Evolutionary conservation across 306 rosid species (phyloP).

Genomic region (Pterocarpus macrocarpus): DNA sequence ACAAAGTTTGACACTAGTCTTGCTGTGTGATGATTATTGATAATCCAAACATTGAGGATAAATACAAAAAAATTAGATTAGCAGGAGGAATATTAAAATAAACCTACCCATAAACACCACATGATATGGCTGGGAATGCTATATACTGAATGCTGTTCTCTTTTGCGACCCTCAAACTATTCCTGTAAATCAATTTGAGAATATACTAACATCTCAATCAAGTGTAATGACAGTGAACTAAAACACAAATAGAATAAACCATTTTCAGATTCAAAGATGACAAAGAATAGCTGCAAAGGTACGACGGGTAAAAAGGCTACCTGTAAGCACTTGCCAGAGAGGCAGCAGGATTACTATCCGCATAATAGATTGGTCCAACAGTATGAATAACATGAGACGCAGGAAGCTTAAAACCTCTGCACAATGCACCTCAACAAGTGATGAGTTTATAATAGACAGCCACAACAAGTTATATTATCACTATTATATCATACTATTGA

Average conservation of each 20-base stretch:
- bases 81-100: neutral
- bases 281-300: conserved; percentile 14
- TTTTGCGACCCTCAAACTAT: conserved; percentile 78
- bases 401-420: conserved; percentile 85
- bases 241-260: conserved; percentile 12
- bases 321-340: conserved; percentile 81
- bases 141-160: conserved; percentile 72
- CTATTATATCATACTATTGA: neutral
- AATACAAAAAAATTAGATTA: neutral
- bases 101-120: conserved; percentile 85
- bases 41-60: conserved; percentile 9
- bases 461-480: neutral
- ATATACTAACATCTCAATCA: conserved; percentile 26
- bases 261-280: neutral
- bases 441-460: conserved; percentile 14
- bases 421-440: conserved; percentile 56
- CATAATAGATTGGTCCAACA: conserved; percentile 81
- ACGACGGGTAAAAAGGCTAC: conserved; percentile 40
- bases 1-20: conserved; percentile 24
- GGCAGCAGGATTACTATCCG: conserved; percentile 60
- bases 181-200: conserved; percentile 62
- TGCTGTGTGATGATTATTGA: conserved; percentile 1
- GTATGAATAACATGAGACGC: conserved; percentile 86
- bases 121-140: conserved; percentile 94
- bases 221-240: conserved; percentile 8